Evolutionary conservation across 2,329 filamentous ascomycete species (phyloP), one percentile per base, ranked within the genome.

Genomic region (Paecilomyces variotii): DNA sequence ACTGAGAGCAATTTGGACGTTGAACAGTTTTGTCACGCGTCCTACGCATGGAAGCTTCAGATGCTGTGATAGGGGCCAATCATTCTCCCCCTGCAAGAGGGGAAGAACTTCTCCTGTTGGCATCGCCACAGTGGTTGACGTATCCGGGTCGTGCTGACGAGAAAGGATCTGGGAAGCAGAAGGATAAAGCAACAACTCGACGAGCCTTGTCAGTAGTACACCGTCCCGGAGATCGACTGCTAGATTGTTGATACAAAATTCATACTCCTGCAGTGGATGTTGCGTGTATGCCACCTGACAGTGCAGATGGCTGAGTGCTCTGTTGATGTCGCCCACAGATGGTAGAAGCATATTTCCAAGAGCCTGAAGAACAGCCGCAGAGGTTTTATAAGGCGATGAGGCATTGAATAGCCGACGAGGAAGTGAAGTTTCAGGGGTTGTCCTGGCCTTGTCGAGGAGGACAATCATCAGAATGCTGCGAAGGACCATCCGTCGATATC

Each of bases 161-260:
- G 64, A 65, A 14, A 62, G 62, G 14, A 64, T 50, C 35, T 64
- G 63, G 2, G 70, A 68, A n/a, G 68, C 63, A 19, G 73, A 68
- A 4, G 73, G 70, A 61, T 81, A 82, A 2, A 84, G 72, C 2
- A 87, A 68, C 1, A 86, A 61, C 62, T 87, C 85, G 0, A 85
- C 81, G 9, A 87, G 74, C 55, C 81, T 79, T 4, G 82, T 81
- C n/a, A 87, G 69, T 52, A 82, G 72, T 7, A 87, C 77, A 1
- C 85, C 85, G 65, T 87, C 82, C 34, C 85, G 79, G 25, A 87
- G 73, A 64, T 87, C 85, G 7, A 84, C 78, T 0, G 84, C 85
- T 26, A 88, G 75, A 63, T 87, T 87, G 7, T 76, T 72, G 57
- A 87, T 80, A 45, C 72, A 71, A 65, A 85, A 87, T 0, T 76